These are phyloP conservation scores for Xylaria nigripes DNA, from an alignment of 495 filamentous ascomycete genomes.

Conservation along the genomic window DNA sequence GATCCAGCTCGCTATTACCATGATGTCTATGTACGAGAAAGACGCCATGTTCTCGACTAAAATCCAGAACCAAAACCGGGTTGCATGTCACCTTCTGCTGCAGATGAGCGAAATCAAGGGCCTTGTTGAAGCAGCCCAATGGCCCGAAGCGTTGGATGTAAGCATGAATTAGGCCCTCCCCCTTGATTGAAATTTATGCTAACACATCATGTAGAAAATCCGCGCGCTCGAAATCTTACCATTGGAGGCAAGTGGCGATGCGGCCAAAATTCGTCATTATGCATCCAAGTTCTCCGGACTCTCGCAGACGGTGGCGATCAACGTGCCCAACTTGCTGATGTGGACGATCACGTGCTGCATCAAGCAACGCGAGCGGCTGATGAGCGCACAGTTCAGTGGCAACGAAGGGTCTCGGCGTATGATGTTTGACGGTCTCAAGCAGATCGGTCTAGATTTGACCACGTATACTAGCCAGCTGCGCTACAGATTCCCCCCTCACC, in stretches of 20 bases:
- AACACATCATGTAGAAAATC: conserved; percentile 52
- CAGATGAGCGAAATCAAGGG: conserved; percentile 70
- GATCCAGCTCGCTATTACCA: conserved; percentile 63
- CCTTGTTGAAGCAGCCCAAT: conserved; percentile 58
- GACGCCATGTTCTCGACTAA: conserved; percentile 65
- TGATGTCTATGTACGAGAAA: conserved; percentile 69
- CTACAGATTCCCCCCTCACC: conserved; percentile 63
- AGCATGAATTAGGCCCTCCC: too few species aligned
- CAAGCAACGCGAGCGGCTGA: conserved; percentile 59
- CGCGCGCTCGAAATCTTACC: conserved; percentile 67
- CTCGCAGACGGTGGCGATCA: conserved; percentile 69
- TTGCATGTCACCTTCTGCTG: conserved; percentile 63
- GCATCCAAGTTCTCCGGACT: conserved; percentile 70
- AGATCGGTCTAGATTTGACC: conserved; percentile 78
- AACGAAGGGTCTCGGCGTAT: conserved; percentile 57
- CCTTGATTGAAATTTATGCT: conserved; percentile 3
- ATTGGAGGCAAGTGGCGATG: conserved; percentile 58
- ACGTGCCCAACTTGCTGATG: conserved; percentile 79
- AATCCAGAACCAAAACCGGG: conserved; percentile 57
- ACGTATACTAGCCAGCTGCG: conserved; percentile 90
- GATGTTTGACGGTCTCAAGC: conserved; percentile 61
- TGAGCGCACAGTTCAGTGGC: conserved; percentile 58
- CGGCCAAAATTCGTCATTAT: conserved; percentile 61
- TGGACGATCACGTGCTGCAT: conserved; percentile 86
- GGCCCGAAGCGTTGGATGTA: conserved; percentile 76